These are phyloP conservation scores for Suillus plorans DNA, from an alignment of 768 basidiomycete genomes.

Conservation along the genomic window DNA sequence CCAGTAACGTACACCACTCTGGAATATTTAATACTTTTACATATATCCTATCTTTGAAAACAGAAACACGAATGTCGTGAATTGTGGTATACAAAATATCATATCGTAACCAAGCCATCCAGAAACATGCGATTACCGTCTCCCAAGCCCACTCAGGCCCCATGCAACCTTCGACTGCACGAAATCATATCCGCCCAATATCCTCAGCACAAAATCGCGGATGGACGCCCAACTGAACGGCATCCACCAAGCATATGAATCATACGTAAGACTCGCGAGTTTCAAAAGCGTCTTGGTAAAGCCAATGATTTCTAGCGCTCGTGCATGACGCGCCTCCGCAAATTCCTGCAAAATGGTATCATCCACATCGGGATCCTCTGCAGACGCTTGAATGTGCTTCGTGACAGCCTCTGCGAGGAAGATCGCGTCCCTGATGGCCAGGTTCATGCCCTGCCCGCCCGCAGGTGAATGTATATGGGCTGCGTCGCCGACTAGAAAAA, in stretches of 20 bases:
- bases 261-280: constrained; percentile 22
- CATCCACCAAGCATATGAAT: constrained; percentile 20
- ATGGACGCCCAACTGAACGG: constrained; percentile 27
- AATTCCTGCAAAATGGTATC: no score
- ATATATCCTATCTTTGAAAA: no score
- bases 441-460: constrained; percentile 60
- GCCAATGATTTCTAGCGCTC: constrained; percentile 32
- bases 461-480: constrained; percentile 54
- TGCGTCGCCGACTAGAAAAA: constrained; percentile 37
- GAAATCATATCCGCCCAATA: constrained; percentile 18
- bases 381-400: constrained; percentile 28
- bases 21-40: no score
- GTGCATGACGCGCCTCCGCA: no score
- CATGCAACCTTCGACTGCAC: constrained; percentile 19
- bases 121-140: constrained; percentile 13
- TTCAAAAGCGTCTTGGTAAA: constrained; percentile 37
- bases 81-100: neutral
- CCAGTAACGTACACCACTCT: no score
- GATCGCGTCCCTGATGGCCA: constrained; percentile 54
- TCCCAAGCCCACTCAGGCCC: constrained; percentile 28
- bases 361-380: neutral
- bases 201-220: constrained; percentile 26
- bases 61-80: no score
- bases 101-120: neutral
- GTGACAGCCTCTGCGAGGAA: constrained; percentile 42